Percentiles rank a stretch among this genome's conserved stretches.
phyloP scores from a whole-genome alignment of 73 alveolate species.

The Paramecium tetraurelia region DNA sequence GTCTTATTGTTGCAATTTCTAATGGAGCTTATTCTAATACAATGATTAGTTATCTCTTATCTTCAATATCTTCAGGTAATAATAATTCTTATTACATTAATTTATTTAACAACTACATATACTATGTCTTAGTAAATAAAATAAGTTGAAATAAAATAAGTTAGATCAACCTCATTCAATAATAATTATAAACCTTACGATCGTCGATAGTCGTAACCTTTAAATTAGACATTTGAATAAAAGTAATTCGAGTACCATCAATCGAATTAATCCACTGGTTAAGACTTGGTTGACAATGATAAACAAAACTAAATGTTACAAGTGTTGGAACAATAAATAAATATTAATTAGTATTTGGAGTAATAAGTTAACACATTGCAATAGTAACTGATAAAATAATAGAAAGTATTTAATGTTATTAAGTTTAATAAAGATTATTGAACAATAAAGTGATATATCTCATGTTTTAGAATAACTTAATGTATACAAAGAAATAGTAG shows the following conservation, averaged over 20 bases:
- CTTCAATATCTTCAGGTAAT: slow-evolving; percentile 49
- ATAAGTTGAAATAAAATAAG: background rate
- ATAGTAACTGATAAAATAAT: background rate
- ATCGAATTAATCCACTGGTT: slow-evolving; percentile 12
- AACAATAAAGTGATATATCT: background rate
- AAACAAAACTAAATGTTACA: background rate
- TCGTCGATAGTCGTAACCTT: background rate
- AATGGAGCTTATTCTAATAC: slow-evolving; percentile 51
- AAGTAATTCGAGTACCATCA: background rate
- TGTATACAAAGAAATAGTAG: slow-evolving; percentile 15
- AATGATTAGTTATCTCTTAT: slow-evolving; percentile 39
- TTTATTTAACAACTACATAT: background rate
- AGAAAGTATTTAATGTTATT: background rate
- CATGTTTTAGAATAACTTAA: slow-evolving; percentile 11
- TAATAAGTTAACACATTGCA: background rate
- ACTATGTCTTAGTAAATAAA: background rate
- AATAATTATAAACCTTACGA: slow-evolving; percentile 2
- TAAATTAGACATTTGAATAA: slow-evolving; percentile 10
- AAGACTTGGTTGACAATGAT: background rate
- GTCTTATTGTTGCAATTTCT: slow-evolving; percentile 32
- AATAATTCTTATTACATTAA: background rate
- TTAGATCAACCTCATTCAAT: background rate
- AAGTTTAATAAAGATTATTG: background rate
- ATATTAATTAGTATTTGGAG: background rate
- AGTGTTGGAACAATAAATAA: background rate